phyloP scores from a whole-genome alignment of 495 filamentous ascomycete genomes.

The Echria macrotheca region DNA sequence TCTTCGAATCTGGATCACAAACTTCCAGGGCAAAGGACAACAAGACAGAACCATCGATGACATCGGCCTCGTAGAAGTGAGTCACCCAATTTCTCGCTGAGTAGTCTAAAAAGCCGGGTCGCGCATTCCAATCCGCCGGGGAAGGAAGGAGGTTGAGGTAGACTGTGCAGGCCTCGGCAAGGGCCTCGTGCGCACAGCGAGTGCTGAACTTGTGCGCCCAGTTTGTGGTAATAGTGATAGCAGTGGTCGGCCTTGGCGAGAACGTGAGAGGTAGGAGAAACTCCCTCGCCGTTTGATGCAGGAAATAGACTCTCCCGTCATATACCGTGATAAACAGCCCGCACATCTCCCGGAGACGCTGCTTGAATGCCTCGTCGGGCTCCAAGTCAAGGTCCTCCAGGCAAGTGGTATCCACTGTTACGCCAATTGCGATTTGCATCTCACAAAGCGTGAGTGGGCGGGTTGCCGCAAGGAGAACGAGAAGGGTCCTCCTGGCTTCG shows the following conservation, averaged over 20 bases:
- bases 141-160: background rate
- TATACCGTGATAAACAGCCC: conserved; percentile 22
- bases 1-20: background rate
- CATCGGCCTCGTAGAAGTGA: background rate
- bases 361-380: conserved; percentile 12
- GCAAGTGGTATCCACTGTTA: background rate
- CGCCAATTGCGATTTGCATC: conserved; percentile 15
- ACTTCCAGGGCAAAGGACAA: background rate
- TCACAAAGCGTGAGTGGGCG: conserved; percentile 14
- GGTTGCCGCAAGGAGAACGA: conserved; percentile 17
- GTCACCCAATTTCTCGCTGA: background rate
- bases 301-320: conserved; percentile 21
- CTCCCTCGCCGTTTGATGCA: conserved; percentile 28
- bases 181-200: no score
- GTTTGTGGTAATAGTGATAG: background rate
- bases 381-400: conserved; percentile 16
- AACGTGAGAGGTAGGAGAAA: conserved; percentile 12
- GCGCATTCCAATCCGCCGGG: no score
- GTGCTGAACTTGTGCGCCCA: no score
- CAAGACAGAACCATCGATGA: background rate
- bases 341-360: conserved; percentile 13
- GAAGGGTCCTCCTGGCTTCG: conserved; percentile 12
- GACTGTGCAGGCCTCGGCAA: background rate
- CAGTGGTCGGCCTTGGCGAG: background rate
- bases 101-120: no score